phyloP scores from a whole-genome alignment of 306 rosid genomes.

The Calophaca sinica region DNA sequence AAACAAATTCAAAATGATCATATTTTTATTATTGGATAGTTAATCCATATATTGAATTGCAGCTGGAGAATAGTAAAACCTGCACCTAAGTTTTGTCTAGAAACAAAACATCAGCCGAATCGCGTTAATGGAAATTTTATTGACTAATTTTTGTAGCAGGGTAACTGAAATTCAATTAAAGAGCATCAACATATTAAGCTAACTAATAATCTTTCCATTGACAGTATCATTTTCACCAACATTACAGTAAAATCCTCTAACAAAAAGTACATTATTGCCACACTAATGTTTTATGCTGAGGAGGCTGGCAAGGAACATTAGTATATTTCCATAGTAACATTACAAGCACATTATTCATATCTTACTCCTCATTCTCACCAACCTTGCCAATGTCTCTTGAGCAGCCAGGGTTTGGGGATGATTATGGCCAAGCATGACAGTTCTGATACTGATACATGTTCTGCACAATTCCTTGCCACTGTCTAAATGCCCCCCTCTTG shows the following conservation, averaged over 20 bases:
- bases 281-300: neutral
- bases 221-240: constrained; percentile 19
- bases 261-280: constrained; percentile 22
- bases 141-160: neutral
- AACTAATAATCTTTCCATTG: constrained; percentile 23
- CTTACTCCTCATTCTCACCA: constrained; percentile 86
- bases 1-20: too few relatives aligned
- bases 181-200: constrained; percentile 8
- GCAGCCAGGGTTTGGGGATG: constrained; percentile 87
- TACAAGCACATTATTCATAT: constrained; percentile 49
- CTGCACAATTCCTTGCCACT: constrained; percentile 80
- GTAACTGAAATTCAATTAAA: neutral
- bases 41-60: too few relatives aligned
- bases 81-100: too few relatives aligned
- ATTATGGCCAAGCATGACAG: constrained; percentile 88
- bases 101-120: neutral
- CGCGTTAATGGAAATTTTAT: neutral
- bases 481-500: constrained; percentile 81
- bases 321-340: constrained; percentile 16
- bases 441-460: constrained; percentile 87
- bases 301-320: constrained; percentile 6
- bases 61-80: too few relatives aligned
- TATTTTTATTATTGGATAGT: too few relatives aligned
- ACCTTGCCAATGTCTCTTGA: constrained; percentile 82
- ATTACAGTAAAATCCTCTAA: neutral